A percentile compares a stretch with the other conserved stretches of the same genome.
phyloP scores from a whole-genome alignment of 306 rosid genomes.

The Pachyrhizus erosus region DNA sequence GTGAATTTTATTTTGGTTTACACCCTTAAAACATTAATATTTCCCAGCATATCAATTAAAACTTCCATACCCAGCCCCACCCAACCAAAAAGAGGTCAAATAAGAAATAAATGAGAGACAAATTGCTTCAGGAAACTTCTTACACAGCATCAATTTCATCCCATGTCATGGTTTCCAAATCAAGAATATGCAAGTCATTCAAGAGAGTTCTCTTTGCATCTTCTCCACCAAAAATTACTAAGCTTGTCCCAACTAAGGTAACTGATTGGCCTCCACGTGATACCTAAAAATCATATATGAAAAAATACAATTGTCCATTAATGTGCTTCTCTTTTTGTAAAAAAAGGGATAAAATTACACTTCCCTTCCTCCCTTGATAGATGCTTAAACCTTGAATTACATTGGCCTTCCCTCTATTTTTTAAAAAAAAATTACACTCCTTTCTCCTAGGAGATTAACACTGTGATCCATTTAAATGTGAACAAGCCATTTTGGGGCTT shows the following conservation, averaged over 20 bases:
- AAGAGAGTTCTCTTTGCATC: constrained; percentile 89
- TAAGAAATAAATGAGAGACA: background rate
- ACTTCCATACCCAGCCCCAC: background rate
- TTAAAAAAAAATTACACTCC: background rate
- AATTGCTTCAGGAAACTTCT: constrained; percentile 51
- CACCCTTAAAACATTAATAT: constrained; percentile 18
- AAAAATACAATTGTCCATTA: background rate
- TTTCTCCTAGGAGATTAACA: background rate
- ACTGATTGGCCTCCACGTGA: constrained; percentile 96
- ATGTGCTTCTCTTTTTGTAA: background rate
- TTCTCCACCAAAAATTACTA: constrained; percentile 91
- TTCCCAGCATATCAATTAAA: background rate
- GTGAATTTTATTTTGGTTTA: background rate
- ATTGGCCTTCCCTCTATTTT: background rate
- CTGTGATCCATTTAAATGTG: background rate
- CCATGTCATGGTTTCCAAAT: constrained; percentile 95
- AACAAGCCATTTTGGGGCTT: background rate
- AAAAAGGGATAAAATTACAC: background rate
- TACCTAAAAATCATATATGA: constrained; percentile 50
- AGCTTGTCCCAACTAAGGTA: constrained; percentile 74
- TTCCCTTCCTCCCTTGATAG: background rate
- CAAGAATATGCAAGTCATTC: constrained; percentile 93
- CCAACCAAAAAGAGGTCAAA: background rate
- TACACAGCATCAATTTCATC: constrained; percentile 91
- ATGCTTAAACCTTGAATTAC: background rate